These are phyloP conservation scores for Gracilaria gracilis DNA, from an alignment of 23 red algal genomes.

Conservation along the genomic window DNA sequence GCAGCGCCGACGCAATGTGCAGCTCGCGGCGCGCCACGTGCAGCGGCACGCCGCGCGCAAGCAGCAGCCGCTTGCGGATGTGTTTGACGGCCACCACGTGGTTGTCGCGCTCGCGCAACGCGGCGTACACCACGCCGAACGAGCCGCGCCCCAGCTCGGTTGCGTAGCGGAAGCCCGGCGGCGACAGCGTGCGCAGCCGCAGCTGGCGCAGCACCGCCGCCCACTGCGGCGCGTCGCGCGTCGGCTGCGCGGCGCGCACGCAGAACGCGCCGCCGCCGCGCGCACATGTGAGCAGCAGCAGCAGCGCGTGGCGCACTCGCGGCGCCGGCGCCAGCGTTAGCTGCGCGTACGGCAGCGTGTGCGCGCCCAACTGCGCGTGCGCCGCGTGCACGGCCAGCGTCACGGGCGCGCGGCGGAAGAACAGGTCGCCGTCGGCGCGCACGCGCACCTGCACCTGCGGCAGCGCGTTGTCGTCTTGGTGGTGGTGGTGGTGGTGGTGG, in stretches of 20 bases:
- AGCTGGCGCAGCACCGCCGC: background rate
- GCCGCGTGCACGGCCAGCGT: background rate
- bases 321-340: background rate
- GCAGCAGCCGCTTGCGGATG: background rate
- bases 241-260: background rate
- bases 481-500: background rate
- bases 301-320: background rate
- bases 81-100: conserved; percentile 1
- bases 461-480: no score
- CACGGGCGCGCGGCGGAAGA: background rate
- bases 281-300: background rate
- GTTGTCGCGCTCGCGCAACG: background rate
- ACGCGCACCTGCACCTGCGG: background rate
- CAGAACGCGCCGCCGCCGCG: background rate
- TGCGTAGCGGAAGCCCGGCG: background rate
- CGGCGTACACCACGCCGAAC: conserved; percentile 6
- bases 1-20: background rate
- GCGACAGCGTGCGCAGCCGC: background rate
- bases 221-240: background rate
- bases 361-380: background rate
- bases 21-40: conserved; percentile 10
- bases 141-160: background rate
- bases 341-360: background rate
- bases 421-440: conserved; percentile 1
- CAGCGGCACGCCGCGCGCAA: background rate